These are phyloP conservation scores for Erodium texanum DNA, from an alignment of 441 rosid species.

Conservation along the genomic window DNA sequence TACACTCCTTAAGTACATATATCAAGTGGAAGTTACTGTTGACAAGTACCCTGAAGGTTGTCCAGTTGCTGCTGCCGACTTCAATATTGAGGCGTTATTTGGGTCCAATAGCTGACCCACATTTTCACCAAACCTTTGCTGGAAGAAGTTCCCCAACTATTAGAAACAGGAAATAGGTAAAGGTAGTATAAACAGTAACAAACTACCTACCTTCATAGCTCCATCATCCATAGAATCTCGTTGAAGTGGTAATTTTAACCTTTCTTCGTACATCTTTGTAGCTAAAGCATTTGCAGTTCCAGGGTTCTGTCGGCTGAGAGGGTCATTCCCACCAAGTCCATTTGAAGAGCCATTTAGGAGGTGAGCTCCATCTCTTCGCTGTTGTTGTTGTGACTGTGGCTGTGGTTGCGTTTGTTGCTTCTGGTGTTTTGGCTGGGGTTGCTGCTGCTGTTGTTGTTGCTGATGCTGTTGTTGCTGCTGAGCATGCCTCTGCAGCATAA, in stretches of 20 bases:
- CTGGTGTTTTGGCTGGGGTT: no score
- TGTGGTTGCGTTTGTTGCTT: neutral
- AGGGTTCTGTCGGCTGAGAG: constrained; percentile 58
- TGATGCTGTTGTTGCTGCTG: constrained; percentile 41
- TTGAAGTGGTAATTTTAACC: constrained; percentile 56
- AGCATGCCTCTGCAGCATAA: constrained; percentile 6
- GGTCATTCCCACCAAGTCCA: constrained; percentile 39
- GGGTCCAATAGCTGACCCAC: constrained; percentile 71
- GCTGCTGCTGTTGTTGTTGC: constrained; percentile 24
- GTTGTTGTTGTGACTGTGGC: neutral
- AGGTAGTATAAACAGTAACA: neutral
- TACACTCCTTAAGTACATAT: neutral
- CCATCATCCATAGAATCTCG: constrained; percentile 73
- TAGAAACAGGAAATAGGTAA: constrained; percentile 6
- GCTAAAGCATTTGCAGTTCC: constrained; percentile 69
- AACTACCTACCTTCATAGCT: constrained; percentile 50
- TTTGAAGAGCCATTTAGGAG: constrained; percentile 31
- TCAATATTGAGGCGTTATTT: constrained; percentile 64
- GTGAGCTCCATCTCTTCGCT: constrained; percentile 62
- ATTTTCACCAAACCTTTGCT: constrained; percentile 65
- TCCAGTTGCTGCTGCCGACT: constrained; percentile 55
- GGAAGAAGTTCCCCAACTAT: constrained; percentile 16
- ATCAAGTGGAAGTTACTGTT: neutral
- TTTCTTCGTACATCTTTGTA: constrained; percentile 70
- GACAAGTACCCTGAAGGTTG: constrained; percentile 76